Evolutionary conservation across 345 rosid genomes (phyloP), one percentile per base, ranked within the genome.

Genomic region (Ricinus communis): DNA sequence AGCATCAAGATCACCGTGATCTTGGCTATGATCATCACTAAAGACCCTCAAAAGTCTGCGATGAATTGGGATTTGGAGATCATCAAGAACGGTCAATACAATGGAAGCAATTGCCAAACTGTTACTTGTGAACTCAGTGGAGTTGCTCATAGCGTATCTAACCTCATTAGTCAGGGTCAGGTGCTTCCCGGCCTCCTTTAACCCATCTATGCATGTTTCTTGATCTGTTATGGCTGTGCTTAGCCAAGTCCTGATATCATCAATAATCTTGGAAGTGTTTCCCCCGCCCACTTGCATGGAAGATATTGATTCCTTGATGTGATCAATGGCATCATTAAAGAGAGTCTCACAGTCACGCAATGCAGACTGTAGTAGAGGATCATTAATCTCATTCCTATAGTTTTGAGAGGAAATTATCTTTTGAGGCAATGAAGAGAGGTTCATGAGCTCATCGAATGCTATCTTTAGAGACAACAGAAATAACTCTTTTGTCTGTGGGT

Each of bases 381-480:
- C 57, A 11, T 19, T 57, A 25, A 31, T 40, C 38, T 24, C 57
- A 10, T 67, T 65, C 1, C 21, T 38, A 58, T 16, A 73, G 16
- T 2, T 24, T 0, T 19, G 11, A 28, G 77, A 74, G 21, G 74
- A 71, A 1, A 70, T 40, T 5, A 87, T 73, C 70, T 68, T 70
- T 13, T 50, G 49, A 1, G 86, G 84, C 25, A 76, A 82, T 13
- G 70, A 68, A 49, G 82, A 70, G 33, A 91, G 67, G 65, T 69
- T 69, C 18, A 56, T 52, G 22, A 81, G 83, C 81, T 87, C 93
- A 2, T 71, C 69, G 18, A 82, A 27, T 71, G 89, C 84, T 38
- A 86, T 87, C 18, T 62, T 74, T 28, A 90, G 31, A 0, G 97
- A 88, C 69, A 88, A 84, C 81, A 82, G 73, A 69, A 92, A 87